Evolutionary conservation across 139 green algal genomes (phyloP).

Genomic region (Pycnococcus provasolii): DNA sequence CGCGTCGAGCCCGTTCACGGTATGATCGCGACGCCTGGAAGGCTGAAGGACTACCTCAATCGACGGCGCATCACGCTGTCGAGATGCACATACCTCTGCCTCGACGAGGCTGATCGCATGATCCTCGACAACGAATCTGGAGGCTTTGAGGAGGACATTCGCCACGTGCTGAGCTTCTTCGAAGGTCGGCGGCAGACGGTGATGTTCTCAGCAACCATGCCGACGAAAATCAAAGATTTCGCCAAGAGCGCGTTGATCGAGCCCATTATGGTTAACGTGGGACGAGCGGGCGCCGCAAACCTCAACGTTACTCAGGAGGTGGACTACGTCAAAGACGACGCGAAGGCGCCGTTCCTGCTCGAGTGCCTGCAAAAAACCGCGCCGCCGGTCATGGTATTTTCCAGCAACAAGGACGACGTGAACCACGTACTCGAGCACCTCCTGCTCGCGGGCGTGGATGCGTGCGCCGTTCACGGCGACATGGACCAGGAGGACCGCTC

Average conservation of each 20-base stretch:
- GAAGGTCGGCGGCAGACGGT: slow-evolving; percentile 86
- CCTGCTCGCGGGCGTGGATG: slow-evolving; percentile 76
- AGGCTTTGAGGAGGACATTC: slow-evolving; percentile 92
- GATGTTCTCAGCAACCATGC: slow-evolving; percentile 98
- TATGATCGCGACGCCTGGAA: slow-evolving; percentile 79
- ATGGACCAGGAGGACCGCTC: slow-evolving; percentile 91
- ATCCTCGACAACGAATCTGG: slow-evolving; percentile 51
- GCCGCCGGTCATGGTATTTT: slow-evolving; percentile 93
- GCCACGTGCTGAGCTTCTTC: slow-evolving; percentile 55
- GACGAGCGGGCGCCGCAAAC: slow-evolving; percentile 83
- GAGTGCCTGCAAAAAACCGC: slow-evolving; percentile 96
- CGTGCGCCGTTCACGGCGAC: slow-evolving; percentile 85
- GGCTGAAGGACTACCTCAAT: slow-evolving; percentile 88
- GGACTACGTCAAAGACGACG: slow-evolving; percentile 97
- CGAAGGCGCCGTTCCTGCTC: slow-evolving; percentile 87
- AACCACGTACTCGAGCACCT: slow-evolving; percentile 88
- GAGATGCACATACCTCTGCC: slow-evolving; percentile 77
- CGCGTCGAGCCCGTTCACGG: slow-evolving; percentile 68
- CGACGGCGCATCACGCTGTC: slow-evolving; percentile 86
- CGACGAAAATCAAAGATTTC: slow-evolving; percentile 93
- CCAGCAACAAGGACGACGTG: slow-evolving; percentile 94
- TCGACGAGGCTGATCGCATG: slow-evolving; percentile 98
- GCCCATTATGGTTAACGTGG: slow-evolving; percentile 83
- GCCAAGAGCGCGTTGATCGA: slow-evolving; percentile 86
- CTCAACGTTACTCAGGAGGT: slow-evolving; percentile 97